Evolutionary conservation across 345 rosid genomes (phyloP), one percentile per base, ranked within the genome.

Genomic region (Hirschfeldia incana): DNA sequence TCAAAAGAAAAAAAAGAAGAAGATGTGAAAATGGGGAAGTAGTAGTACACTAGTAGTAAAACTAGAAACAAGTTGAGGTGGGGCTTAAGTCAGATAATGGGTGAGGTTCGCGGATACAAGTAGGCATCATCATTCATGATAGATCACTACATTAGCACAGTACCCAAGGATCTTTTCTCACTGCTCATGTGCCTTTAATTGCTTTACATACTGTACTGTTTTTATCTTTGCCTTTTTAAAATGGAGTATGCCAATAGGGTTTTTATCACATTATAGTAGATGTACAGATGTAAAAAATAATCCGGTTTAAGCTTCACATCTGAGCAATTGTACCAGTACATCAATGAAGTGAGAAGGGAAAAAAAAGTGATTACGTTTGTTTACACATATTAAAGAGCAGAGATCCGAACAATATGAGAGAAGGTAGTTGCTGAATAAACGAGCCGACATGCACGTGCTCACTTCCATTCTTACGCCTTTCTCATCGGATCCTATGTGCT

Each of bases 401-500:
- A 73, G 82, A 79, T 73, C 74, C 78, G 59, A 46, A 44, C 44
- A 72, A 59, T 30, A 59, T 44, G 69, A 59, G 69, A 59, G 71
- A 57, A 16, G 59, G 67, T 29, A 53, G 63, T 64, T 34, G 39
- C 46, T 64, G 74, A 44, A 44, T 21, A 21, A 66, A 13, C 66
- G 76, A 79, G 82, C 71, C 75, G 79, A 80, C 83, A 75, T 55
- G 67, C 83, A 80, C 83, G 79, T 80, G 83, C 67, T 73, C 65
- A 5, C 27, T 78, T 65, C 72, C 21, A 2, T 39, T 65, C 66
- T 64, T 55, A 53, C 59, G 74, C 70, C 2, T 73, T 28, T 68
- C 57, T 67, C 70, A 17, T 49, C 65, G 70, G 66, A 62, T 74
- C 66, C 79, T 29, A 51, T 15, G 36, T 28, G 3, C 34, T 39